These are phyloP conservation scores for Nicotiana knightiana DNA, from an alignment of 257 asterid genomes.

Conservation along the genomic window DNA sequence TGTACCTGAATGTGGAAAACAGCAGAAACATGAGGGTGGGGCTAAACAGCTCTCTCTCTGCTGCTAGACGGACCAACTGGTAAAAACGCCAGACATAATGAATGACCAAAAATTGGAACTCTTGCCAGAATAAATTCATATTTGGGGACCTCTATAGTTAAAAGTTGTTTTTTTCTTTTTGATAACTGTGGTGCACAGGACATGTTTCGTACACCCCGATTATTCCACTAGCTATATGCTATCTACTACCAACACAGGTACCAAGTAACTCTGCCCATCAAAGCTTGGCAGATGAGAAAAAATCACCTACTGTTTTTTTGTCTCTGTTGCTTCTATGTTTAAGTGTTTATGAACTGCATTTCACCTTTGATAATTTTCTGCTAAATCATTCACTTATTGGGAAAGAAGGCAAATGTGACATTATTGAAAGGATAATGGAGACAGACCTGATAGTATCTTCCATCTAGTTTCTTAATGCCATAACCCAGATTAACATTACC, in stretches of 20 bases:
- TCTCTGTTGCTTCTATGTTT: background rate
- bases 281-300: background rate
- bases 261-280: background rate
- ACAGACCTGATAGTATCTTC: conserved; percentile 68
- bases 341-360: background rate
- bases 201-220: background rate
- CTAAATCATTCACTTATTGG: background rate
- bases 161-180: background rate
- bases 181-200: fast-evolving
- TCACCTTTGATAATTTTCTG: background rate
- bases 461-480: conserved; percentile 85
- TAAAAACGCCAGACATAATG: background rate
- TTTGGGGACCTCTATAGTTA: background rate
- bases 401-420: background rate
- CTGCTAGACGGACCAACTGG: background rate
- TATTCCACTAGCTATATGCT: background rate
- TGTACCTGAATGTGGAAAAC: background rate
- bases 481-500: conserved; percentile 67
- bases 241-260: background rate
- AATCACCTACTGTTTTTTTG: background rate
- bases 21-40: background rate
- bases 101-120: background rate
- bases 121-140: background rate
- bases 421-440: background rate
- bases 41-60: background rate